Evolutionary conservation across 23 red algal species (phyloP).

Genomic region (Pyropia haitanensis): DNA sequence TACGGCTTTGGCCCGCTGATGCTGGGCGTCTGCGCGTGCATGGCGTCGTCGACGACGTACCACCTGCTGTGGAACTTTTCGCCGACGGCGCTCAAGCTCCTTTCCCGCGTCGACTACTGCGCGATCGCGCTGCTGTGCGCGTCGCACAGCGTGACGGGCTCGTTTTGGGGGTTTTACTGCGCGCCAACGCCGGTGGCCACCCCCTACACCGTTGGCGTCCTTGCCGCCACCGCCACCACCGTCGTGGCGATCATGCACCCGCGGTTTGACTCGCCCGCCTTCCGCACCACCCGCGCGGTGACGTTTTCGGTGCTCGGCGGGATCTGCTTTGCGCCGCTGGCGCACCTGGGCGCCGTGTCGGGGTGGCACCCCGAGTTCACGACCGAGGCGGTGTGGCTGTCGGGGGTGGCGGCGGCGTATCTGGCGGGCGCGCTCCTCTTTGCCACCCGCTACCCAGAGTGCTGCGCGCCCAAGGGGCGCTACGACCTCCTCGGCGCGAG

Average conservation of each 20-base stretch:
- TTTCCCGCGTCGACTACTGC: slow-evolving; percentile 54
- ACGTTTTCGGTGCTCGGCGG: slow-evolving; percentile 36
- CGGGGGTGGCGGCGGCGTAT: slow-evolving; percentile 19
- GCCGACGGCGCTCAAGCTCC: slow-evolving; percentile 8
- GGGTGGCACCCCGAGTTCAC: slow-evolving; percentile 19
- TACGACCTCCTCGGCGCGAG: slow-evolving; percentile 59
- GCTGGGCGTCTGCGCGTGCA: slow-evolving; percentile 40
- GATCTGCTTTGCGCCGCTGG: slow-evolving; percentile 18
- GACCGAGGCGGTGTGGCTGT: slow-evolving; percentile 12
- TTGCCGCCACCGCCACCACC: slow-evolving; percentile 8
- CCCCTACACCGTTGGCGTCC: slow-evolving; percentile 22
- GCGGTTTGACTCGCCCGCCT: slow-evolving; percentile 16
- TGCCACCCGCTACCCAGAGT: slow-evolving; percentile 60
- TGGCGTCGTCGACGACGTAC: slow-evolving; percentile 44
- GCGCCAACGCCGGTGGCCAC: slow-evolving; percentile 5
- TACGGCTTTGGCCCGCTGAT: slow-evolving; percentile 24
- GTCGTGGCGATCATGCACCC: slow-evolving; percentile 45
- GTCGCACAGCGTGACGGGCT: slow-evolving; percentile 44
- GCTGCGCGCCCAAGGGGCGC: slow-evolving; percentile 34
- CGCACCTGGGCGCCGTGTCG: slow-evolving; percentile 32
- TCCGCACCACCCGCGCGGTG: slow-evolving; percentile 34
- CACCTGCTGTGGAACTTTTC: slow-evolving; percentile 47
- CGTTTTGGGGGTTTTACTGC: slow-evolving; percentile 62
- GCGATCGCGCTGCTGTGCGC: slow-evolving; percentile 54
- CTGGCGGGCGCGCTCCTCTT: slow-evolving; percentile 46